Base-by-base conservation (phyloP, 768 basidiomycete genomes). In the Russula earlei region DNA sequence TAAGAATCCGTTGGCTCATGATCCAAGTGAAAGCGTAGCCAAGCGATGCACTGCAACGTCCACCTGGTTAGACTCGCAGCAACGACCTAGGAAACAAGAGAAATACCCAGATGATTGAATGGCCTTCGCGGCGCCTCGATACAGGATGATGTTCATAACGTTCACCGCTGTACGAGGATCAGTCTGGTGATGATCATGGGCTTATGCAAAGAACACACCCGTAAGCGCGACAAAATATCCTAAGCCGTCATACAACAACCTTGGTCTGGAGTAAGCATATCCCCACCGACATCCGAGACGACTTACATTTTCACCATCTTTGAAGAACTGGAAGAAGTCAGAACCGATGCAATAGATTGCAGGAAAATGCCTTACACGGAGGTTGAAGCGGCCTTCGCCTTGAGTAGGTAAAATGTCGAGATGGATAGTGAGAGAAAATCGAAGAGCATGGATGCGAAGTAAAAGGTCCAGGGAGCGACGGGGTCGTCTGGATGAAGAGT, bases 381-480 rank as follows among this genome's bases (percentile, higher is more conserved):
- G 4, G 68, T 20, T 31, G 63, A 52, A 20, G 29, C 29, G 2
- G 71, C 52, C 54, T 75, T 75, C 60, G 76, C 73, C 54, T 74
- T 74, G 24, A 81, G 66, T 17, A 86, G 68, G 62, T 75, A 81
- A 45, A 69, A 64, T 6, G 79, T 71, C 31, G 82, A 81, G 44
- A 83, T 67, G 5, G 67, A 65, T 6, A 80, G 72, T 3, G 77
- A 76, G 11, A 75, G 65, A 5, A 77, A 65, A 63, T 87, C 84
- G 65, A 80, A 86, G 10, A 73, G 49, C 55, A 84, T 83, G 7
- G 78, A 74, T 24, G 79, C 63, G 2, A 78, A 70, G 63, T 85
- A 85, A 69, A 78, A 82, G 4, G 75, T 55, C 78, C 81, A 85
- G 36, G 77, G 78, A 0, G 77, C 71, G 14, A 74, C 56, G 33